Evolutionary conservation across 164 flowering plant genomes (phyloP), one percentile per base, ranked within the genome.

Genomic region (Santalum album): DNA sequence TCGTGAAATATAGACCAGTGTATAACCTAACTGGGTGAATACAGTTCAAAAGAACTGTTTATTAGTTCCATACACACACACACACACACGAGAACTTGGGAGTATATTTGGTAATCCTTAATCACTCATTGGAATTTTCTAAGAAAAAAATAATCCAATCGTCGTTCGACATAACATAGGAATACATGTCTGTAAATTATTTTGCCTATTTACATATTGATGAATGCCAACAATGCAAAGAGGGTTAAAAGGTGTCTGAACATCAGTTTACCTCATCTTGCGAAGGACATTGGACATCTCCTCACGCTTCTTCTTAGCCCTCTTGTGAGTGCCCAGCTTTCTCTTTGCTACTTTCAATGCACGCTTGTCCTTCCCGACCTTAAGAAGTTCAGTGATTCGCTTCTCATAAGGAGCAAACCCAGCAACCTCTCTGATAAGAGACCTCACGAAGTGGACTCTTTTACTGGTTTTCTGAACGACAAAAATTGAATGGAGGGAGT

Each of bases 381-480:
- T 76, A 17, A 79, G 75, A 64, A 79, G 81, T 36, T 79, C 81
- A 63, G 84, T 79, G 60, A 79, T 79, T 66, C 84, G 70, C 65
- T 74, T 79, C 49, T 76, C 84, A 68, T 79, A 76, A 1, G 81
- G 84, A 25, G 81, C 84, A 63, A 74, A 76, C 1, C 84, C 79
- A 25, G 79, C 84, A 64, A 79, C 78, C 63, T 76, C 84, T 66
- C 81, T 72, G 49, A 79, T 79, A 2, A 79, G 62, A 50, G 35
- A 62, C 64, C 66, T 68, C 17, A 67, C 79, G 23, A 79, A 74
- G 18, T 64, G 75, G 16, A 72, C 72, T 52, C 84, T 74, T 57
- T 79, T 79, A 53, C 79, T 76, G 20, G 78, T 67, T 79, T 76
- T 79, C 81, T 79, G 63, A 54, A 61, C 11, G 20, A 10, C 12